A percentile compares a stretch with the other conserved stretches of the same genome.
Evolutionary conservation across 192 early-diverging fungal genomes (phyloP).

Genomic region (Chytriomyces sp.): DNA sequence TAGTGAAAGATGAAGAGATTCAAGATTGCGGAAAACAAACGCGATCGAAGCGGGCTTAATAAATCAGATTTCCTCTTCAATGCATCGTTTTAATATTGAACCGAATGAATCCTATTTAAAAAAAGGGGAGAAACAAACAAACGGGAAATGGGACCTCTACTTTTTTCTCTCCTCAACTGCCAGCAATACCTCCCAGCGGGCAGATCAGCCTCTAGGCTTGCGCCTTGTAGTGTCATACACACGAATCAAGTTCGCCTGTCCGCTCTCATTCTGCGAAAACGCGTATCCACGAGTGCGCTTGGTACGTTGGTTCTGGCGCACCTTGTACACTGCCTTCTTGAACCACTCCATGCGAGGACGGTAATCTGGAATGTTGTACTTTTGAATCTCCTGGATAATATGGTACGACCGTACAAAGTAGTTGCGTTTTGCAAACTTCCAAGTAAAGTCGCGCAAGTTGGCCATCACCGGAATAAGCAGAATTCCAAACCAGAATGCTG

Average conservation of each 20-base stretch:
- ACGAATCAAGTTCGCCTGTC: constrained; percentile 84
- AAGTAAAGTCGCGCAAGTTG: constrained; percentile 87
- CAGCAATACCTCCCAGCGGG: no score
- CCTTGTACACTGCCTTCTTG: constrained; percentile 98
- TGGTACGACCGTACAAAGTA: constrained; percentile 86
- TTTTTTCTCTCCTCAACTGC: no score
- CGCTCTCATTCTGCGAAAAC: constrained; percentile 96
- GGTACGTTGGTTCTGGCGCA: constrained; percentile 80
- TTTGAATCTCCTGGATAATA: constrained; percentile 98
- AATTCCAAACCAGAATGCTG: constrained; percentile 85
- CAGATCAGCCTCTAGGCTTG: constrained; percentile 54
- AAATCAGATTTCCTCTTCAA: no score
- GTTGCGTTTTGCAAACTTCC: constrained; percentile 89
- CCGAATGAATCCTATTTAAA: no score
- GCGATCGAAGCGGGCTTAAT: no score
- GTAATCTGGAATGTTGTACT: constrained; percentile 98
- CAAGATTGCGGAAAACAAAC: no score
- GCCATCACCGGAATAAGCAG: constrained; percentile 82
- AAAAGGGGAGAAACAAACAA: no score
- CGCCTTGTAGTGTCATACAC: constrained; percentile 79
- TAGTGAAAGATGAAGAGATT: no score
- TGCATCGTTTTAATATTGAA: no score
- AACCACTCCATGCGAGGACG: constrained; percentile 97
- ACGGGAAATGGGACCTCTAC: no score
- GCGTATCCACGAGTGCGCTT: constrained; percentile 96